phyloP scores from a whole-genome alignment of 495 filamentous ascomycete species.

The Aspergillus panamensis region DNA sequence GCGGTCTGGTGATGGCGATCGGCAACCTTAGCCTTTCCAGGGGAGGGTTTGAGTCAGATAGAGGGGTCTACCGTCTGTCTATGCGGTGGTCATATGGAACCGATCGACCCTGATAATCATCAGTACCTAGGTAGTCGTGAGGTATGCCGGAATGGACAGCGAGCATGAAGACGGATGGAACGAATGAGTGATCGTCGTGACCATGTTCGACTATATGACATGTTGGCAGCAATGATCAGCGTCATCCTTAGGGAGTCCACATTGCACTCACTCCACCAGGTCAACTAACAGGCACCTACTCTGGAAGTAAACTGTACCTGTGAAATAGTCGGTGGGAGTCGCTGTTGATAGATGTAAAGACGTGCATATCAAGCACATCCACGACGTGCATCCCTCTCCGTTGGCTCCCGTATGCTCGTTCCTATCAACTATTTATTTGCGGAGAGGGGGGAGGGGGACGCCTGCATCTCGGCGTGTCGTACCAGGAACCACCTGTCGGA shows the following conservation, averaged over 20 bases:
- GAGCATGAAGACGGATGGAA: neutral
- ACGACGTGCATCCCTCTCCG: neutral
- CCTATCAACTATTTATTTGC: neutral
- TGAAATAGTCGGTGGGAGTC: too few relatives aligned
- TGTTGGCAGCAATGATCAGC: neutral
- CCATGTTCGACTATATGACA: neutral
- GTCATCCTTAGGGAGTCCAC: neutral
- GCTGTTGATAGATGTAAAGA: too few relatives aligned
- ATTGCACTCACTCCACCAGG: neutral
- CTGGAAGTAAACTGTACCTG: too few relatives aligned
- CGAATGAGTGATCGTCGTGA: neutral
- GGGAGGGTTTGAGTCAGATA: neutral
- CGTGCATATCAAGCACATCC: neutral
- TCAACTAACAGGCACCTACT: neutral
- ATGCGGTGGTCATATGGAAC: too few relatives aligned
- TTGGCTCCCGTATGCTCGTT: neutral
- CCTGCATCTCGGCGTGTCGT: conserved; percentile 17
- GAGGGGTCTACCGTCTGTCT: too few relatives aligned
- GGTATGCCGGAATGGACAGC: too few relatives aligned
- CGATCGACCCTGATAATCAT: too few relatives aligned
- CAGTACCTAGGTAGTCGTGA: too few relatives aligned
- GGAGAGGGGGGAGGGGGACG: too few relatives aligned
- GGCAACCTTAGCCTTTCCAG: conserved; percentile 24
- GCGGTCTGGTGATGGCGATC: conserved; percentile 28
- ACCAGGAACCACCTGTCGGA: conserved; percentile 16